Evolutionary conservation across 1,139 yeast genomes (phyloP).

Genomic region (Sugiyamaella neomexicana): DNA sequence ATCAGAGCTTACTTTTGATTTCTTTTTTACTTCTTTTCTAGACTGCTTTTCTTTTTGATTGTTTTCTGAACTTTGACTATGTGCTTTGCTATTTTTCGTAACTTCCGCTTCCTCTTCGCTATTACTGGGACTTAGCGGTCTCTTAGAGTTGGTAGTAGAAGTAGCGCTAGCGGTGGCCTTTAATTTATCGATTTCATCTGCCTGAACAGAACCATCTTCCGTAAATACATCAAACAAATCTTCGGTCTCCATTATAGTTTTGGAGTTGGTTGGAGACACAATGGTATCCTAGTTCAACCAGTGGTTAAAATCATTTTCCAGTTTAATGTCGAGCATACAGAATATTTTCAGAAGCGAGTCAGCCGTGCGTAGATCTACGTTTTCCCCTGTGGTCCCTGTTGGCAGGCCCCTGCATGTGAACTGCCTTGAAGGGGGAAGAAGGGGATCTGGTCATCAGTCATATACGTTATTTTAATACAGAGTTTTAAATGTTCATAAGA

Average conservation of each 20-base stretch:
- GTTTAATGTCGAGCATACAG: too few species aligned
- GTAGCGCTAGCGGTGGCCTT: background rate
- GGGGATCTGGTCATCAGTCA: background rate
- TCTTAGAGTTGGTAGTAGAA: slow-evolving; percentile 2
- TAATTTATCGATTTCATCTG: background rate
- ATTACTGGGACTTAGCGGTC: slow-evolving; percentile 6
- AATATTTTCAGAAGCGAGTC: too few species aligned
- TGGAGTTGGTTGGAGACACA: background rate
- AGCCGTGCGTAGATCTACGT: too few species aligned
- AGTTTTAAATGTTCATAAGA: slow-evolving; percentile 3
- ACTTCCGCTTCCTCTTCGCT: background rate
- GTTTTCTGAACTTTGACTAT: background rate
- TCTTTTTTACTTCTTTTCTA: slow-evolving; percentile 5
- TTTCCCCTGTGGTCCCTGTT: background rate
- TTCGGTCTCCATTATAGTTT: slow-evolving; percentile 11
- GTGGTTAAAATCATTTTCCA: background rate
- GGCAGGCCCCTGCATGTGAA: background rate
- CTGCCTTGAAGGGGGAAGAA: background rate
- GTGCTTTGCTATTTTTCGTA: background rate
- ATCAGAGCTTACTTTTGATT: slow-evolving; percentile 14
- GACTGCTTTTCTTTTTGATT: background rate
- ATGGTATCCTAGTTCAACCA: background rate
- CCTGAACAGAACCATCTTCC: slow-evolving; percentile 15
- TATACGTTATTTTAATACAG: background rate
- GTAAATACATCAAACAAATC: slow-evolving; percentile 24